Evolutionary conservation across 2,329 filamentous ascomycete species (phyloP).

Genomic region (Diaporthe sp.): DNA sequence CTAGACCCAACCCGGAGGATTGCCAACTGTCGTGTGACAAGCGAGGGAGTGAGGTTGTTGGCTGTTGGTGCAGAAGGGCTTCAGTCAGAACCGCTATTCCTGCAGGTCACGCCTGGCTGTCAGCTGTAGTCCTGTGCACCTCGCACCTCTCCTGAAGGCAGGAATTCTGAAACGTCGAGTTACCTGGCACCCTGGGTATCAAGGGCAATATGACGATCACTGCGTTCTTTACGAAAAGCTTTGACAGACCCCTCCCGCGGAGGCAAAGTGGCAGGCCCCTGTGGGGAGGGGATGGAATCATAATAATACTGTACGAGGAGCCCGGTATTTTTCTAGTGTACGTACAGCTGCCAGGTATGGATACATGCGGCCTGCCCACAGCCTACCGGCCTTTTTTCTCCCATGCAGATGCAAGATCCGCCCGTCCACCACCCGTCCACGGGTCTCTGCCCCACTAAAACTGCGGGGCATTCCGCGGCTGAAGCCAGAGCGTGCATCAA

Average conservation of each 20-base stretch:
- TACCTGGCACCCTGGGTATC: not conserved
- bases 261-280: constrained; percentile 1
- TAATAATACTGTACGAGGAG: constrained; percentile 23
- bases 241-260: constrained; percentile 10
- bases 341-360: not conserved
- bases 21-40: constrained; percentile 2
- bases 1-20: constrained; percentile 16
- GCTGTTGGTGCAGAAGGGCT: constrained; percentile 13
- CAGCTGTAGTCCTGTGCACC: not conserved
- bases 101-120: not conserved
- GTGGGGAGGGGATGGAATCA: not conserved
- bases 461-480: constrained; percentile 39
- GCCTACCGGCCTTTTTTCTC: constrained; percentile 36
- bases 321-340: not conserved
- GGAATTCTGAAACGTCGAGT: constrained; percentile 23
- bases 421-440: constrained; percentile 11
- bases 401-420: constrained; percentile 39
- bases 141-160: constrained; percentile 3
- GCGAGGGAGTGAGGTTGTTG: not conserved
- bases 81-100: constrained; percentile 14
- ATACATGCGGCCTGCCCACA: constrained; percentile 20
- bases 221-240: constrained; percentile 22
- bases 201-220: constrained; percentile 31
- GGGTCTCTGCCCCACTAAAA: constrained; percentile 33
- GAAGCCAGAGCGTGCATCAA: constrained; percentile 37